phyloP scores from a whole-genome alignment of 2,329 filamentous ascomycete genomes.

The Akanthomyces lecanii region DNA sequence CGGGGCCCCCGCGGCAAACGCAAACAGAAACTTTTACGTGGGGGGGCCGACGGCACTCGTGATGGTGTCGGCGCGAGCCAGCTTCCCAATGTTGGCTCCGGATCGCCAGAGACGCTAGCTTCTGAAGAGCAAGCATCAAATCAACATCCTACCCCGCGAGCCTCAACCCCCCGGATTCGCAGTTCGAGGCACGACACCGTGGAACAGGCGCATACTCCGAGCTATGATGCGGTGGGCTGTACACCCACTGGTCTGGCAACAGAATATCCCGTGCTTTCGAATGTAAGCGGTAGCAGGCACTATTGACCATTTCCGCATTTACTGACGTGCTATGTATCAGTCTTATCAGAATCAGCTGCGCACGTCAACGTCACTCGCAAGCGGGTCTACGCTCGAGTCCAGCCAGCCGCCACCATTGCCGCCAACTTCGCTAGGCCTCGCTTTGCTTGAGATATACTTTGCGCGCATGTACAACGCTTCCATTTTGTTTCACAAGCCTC shows the following conservation, averaged over 20 bases:
- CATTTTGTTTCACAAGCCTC: constrained; percentile 3
- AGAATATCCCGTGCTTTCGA: not conserved
- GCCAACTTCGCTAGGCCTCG: constrained; percentile 5
- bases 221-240: not conserved
- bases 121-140: not conserved
- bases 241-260: not conserved
- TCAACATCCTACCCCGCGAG: not conserved
- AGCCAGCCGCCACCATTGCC: constrained; percentile 3
- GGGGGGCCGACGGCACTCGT: not conserved
- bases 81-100: not conserved
- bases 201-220: not conserved
- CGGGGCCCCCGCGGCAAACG: constrained; percentile 3
- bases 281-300: not conserved
- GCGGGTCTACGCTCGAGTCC: not conserved
- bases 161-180: not conserved
- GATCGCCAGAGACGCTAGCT: not conserved
- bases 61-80: not conserved
- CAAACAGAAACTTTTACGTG: not conserved
- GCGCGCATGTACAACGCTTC: constrained; percentile 4
- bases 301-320: no score
- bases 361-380: not conserved
- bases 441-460: constrained; percentile 6
- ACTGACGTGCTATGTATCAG: not conserved
- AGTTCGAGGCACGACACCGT: no score
- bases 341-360: constrained; percentile 12